These are phyloP conservation scores for Aotearoamyces nothofagi DNA, from an alignment of 2,329 filamentous ascomycete species.

Conservation along the genomic window DNA sequence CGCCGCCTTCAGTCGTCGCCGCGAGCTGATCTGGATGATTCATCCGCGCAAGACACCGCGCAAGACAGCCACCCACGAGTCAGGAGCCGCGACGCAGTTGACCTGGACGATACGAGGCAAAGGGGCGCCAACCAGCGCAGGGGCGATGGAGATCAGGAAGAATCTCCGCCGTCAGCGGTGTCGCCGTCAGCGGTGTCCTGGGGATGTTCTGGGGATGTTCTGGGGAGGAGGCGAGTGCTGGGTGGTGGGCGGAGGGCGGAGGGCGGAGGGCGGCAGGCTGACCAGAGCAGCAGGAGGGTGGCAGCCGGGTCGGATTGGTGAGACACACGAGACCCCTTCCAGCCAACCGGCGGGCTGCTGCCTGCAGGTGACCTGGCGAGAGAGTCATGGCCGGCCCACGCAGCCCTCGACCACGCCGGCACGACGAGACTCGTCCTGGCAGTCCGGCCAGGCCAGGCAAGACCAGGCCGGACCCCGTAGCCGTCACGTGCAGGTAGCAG, in stretches of 20 bases:
- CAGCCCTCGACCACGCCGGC: not conserved
- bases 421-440: not conserved
- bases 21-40: not conserved
- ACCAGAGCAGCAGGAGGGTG: not conserved
- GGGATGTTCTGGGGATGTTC: not conserved
- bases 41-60: not conserved
- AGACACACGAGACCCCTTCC: not conserved
- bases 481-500: too few relatives aligned
- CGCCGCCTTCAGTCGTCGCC: not conserved
- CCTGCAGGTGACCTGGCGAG: too few relatives aligned
- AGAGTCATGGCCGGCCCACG: not conserved
- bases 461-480: not conserved
- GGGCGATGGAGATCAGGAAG: not conserved
- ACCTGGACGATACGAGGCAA: too few relatives aligned
- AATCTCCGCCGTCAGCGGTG: not conserved
- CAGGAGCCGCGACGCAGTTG: not conserved
- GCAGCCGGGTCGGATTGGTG: not conserved
- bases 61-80: not conserved
- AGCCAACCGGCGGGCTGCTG: not conserved
- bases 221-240: too few relatives aligned
- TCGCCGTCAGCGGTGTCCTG: not conserved
- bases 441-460: not conserved
- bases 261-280: too few relatives aligned
- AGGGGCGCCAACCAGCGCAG: too few relatives aligned
- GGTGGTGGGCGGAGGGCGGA: too few relatives aligned